phyloP scores from a whole-genome alignment of 441 rosid genomes.

The Croton setiger region DNA sequence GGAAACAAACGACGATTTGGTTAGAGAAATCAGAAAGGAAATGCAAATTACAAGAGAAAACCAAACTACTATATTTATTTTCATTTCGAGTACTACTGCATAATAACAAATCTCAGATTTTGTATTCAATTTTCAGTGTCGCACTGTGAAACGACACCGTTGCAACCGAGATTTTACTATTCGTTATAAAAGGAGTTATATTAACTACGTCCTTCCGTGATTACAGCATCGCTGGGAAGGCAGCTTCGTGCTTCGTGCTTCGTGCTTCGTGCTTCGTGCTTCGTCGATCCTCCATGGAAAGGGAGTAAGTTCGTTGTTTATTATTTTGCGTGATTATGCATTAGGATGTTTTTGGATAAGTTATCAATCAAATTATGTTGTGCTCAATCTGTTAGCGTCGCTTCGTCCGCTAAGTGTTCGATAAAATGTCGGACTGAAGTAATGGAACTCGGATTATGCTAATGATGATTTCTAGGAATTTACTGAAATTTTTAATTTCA shows the following conservation, averaged over 20 bases:
- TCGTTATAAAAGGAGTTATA: too few species aligned
- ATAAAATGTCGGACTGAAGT: constrained; percentile 24
- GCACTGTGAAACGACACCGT: background rate
- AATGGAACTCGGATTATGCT: background rate
- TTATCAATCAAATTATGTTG: background rate
- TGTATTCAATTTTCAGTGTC: background rate
- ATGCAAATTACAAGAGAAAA: constrained; percentile 3
- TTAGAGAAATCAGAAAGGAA: constrained; percentile 7
- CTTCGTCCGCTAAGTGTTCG: constrained; percentile 18
- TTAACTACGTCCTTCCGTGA: too few species aligned
- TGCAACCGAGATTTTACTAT: background rate
- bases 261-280: too few species aligned
- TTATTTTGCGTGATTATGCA: background rate
- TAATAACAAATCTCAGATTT: background rate
- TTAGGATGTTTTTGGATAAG: background rate
- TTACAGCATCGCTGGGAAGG: too few species aligned
- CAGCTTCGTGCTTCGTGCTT: too few species aligned
- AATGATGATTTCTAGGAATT: constrained; percentile 28
- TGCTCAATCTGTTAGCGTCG: too few species aligned
- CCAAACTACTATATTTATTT: background rate
- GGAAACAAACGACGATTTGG: constrained; percentile 19
- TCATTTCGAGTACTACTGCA: constrained; percentile 3
- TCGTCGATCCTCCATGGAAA: too few species aligned
- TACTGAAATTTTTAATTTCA: constrained; percentile 9
- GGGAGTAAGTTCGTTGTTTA: background rate